Evolutionary conservation across 768 basidiomycete genomes (phyloP), one percentile per base, ranked within the genome.

Genomic region (Lactifluus volemus): DNA sequence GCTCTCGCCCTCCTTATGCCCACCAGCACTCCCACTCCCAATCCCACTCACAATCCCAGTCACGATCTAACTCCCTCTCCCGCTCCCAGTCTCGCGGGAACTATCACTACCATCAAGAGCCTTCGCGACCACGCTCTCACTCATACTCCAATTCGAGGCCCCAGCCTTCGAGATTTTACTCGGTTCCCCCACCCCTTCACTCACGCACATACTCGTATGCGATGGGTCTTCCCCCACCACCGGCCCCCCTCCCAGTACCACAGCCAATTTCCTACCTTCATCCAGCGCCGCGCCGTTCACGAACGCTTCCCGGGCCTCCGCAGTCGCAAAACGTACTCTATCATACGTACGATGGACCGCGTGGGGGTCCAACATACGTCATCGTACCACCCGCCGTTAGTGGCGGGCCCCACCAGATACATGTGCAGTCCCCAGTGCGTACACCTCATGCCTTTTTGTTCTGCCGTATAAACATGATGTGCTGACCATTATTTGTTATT

Each of bases 201-300:
- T 65, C 64, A 21, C 64, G 64, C 54, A 34, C 64, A 6, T 65
- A 65, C 32, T 51, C 62, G 1, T 65, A 65, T n/a, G 64, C 64
- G 17, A 2, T 64, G 36, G 21, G 53, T 7, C 21, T 32, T 15
- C 45, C 34, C 41, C 59, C 47, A 15, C 58, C 30, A 25, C 62
- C 53, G 8, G n/a, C 3, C 4, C 60, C 63, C 45, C 21, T 55
- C 25, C 62, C 58, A 2, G 9, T 63, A 19, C 61, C 61, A 5
- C 64, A 52, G 10, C 58, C 61, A 7, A 21, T 44, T 29, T 14
- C 53, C 2, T 42, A 53, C 11, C 32, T 45, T 1, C 21, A 53
- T 21, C 47, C 19, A 25, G 53, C n/a, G 7, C 55, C 64, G 4
- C 55, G 61, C 14, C 61, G 64, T 38, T 58, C 61, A 29, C 55